Percentiles rank a stretch among this genome's conserved stretches.
Evolutionary conservation across 2,329 filamentous ascomycete genomes (phyloP).

Genomic region (Fusarium sp.): DNA sequence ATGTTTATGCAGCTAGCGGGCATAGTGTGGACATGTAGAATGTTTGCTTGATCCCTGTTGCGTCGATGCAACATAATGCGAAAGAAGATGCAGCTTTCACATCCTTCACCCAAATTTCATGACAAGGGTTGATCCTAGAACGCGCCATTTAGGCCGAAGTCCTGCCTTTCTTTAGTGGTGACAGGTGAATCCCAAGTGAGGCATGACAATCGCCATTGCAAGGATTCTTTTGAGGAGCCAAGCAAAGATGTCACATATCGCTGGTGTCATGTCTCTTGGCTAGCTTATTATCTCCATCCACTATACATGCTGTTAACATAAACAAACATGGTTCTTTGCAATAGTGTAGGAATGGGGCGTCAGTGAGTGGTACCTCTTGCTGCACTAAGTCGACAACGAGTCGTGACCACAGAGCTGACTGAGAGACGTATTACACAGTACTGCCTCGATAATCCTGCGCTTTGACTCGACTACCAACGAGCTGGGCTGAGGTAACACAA

Average conservation of each 20-base stretch:
- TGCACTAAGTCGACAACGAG: not conserved
- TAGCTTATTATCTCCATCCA: not conserved
- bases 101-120: not conserved
- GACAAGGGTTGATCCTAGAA: not conserved
- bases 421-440: not conserved
- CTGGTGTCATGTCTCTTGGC: not conserved
- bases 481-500: not conserved
- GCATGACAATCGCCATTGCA: not conserved
- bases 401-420: not conserved
- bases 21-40: slow-evolving; percentile 5
- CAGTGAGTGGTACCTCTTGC: not conserved
- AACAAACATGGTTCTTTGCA: not conserved
- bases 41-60: slow-evolving; percentile 2
- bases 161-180: not conserved
- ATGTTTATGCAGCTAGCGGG: not conserved
- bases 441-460: not conserved
- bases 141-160: not conserved
- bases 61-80: not conserved
- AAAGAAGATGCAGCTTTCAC: not conserved
- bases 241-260: not conserved
- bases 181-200: no score
- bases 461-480: not conserved
- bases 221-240: not conserved
- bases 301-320: not conserved
- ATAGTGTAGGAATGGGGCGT: not conserved